A percentile compares a stretch with the other conserved stretches of the same genome.
Evolutionary conservation across 2,329 filamentous ascomycete genomes (phyloP).

Genomic region (Parasarocladium wereldwijsianum): DNA sequence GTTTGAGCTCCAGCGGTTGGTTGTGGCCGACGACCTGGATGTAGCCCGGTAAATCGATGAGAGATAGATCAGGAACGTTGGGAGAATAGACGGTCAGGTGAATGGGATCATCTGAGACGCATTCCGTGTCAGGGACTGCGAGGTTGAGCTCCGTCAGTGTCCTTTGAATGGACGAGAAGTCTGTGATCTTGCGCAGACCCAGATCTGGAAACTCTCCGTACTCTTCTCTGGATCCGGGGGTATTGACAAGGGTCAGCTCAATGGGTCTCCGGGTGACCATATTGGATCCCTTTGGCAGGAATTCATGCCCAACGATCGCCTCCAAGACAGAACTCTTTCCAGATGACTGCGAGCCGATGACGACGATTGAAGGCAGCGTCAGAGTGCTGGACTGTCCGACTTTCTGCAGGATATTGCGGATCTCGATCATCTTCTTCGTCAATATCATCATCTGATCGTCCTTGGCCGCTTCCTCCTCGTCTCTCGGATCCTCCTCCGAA

Average conservation of each 20-base stretch:
- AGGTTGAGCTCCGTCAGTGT: slow-evolving; percentile 91
- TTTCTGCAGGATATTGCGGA: slow-evolving; percentile 76
- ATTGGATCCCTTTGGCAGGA: slow-evolving; percentile 92
- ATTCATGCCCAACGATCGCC: slow-evolving; percentile 94
- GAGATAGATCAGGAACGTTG: slow-evolving; percentile 83
- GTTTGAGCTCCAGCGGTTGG: slow-evolving; percentile 81
- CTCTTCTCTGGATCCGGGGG: slow-evolving; percentile 70
- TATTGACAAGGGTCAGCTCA: slow-evolving; percentile 91
- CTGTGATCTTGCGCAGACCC: slow-evolving; percentile 75
- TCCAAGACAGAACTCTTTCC: slow-evolving; percentile 96
- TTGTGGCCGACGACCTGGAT: slow-evolving; percentile 90
- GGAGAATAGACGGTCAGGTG: slow-evolving; percentile 92
- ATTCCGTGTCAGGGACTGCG: slow-evolving; percentile 79
- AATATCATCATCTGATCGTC: slow-evolving; percentile 99
- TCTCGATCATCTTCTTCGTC: slow-evolving; percentile 99
- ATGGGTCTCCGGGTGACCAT: slow-evolving; percentile 97
- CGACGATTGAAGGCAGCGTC: slow-evolving; percentile 91
- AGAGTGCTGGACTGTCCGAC: slow-evolving; percentile 84
- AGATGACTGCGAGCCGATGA: slow-evolving; percentile 95
- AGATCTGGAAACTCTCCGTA: slow-evolving; percentile 95
- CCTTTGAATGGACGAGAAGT: slow-evolving; percentile 83
- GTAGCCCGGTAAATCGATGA: slow-evolving; percentile 94
- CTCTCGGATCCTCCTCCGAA: slow-evolving; percentile 46
- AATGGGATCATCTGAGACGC: slow-evolving; percentile 93
- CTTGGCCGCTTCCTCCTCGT: slow-evolving; percentile 51